Evolutionary conservation across 805 yeast genomes (phyloP), one percentile per base, ranked within the genome.

Genomic region (Aciculoconidium aculeatum): DNA sequence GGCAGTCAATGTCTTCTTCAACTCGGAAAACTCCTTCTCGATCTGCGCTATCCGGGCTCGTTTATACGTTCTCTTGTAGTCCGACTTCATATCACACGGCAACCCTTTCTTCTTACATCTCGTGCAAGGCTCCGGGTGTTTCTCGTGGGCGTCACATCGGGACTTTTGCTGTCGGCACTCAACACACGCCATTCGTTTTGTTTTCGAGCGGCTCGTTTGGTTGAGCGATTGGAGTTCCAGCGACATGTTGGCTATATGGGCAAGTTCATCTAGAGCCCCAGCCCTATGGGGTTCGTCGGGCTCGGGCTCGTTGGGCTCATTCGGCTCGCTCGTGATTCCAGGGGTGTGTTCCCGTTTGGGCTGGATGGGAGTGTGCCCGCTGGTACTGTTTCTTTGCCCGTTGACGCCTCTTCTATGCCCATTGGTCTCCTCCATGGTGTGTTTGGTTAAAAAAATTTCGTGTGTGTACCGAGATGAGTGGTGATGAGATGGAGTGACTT

Each of bases 81-180:
- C 92, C 10, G 82, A 70, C 44, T 85, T 77, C 27, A 92, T 55
- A 15, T 78, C 72, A 51, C 98, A 90, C 11, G 63, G 63, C 3
- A 81, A 61, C 6, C 75, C 73, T 46, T 84, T 75, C 50, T 80
- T 82, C 7, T 61, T 48, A 53, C 98, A 92, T 37, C 95, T 65
- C 0, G 90, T 65, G 46, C 98, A 92, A 2, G 95, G 83, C 6
- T 64, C 64, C 0, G 95, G 95, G 17, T 77, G 72, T 28, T 64
- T 67, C 35, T 75, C 87, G 40, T 68, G 74, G 8, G 95, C 94
- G 57, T 88, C 95, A 59, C 96, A 88, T 45, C 77, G 75, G 19
- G 87, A 80, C 57, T 92, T 92, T 53, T 90, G 98, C 55, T 92
- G 97, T 9, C 97, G 73, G 51, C 98, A 92, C 47, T 90, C 95